phyloP scores from a whole-genome alignment of 2,329 filamentous ascomycete genomes.

The Hortaea sp. region DNA sequence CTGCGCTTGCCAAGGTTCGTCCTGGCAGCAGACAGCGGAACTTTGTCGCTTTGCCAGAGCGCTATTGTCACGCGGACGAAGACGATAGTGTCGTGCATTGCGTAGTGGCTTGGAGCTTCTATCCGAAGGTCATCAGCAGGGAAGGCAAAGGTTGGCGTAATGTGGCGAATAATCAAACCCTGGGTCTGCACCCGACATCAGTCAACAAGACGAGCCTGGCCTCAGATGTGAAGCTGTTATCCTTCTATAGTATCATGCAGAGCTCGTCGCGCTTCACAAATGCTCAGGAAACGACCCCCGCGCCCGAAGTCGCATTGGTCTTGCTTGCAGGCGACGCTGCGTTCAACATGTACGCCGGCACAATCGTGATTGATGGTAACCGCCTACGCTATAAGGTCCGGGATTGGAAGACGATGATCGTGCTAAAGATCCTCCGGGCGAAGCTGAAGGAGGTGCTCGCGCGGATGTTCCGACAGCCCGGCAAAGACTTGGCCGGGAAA shows the following conservation, averaged over 20 bases:
- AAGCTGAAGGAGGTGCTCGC: constrained; percentile 67
- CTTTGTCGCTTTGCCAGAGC: constrained; percentile 74
- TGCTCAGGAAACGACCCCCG: constrained; percentile 64
- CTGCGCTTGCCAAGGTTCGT: constrained; percentile 57
- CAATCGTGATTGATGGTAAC: constrained; percentile 79
- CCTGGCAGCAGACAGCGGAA: constrained; percentile 54
- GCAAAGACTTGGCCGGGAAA: constrained; percentile 27
- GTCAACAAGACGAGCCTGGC: constrained; percentile 61
- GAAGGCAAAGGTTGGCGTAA: constrained; percentile 86
- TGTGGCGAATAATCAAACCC: constrained; percentile 81
- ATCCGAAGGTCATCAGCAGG: constrained; percentile 78
- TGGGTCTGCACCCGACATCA: constrained; percentile 77
- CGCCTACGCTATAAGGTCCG: constrained; percentile 70
- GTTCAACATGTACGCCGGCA: constrained; percentile 81
- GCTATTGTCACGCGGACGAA: constrained; percentile 64
- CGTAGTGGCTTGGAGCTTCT: constrained; percentile 88
- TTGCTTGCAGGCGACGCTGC: constrained; percentile 82
- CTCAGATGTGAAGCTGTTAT: constrained; percentile 60
- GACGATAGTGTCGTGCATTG: constrained; percentile 72
- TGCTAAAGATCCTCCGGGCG: constrained; percentile 69
- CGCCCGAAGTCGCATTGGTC: constrained; percentile 67
- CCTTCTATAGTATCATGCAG: constrained; percentile 97
- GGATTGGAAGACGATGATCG: constrained; percentile 85
- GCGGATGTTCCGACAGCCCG: constrained; percentile 52
- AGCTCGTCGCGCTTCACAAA: constrained; percentile 73